A percentile compares a stretch with the other conserved stretches of the same genome.
Evolutionary conservation across 2,329 filamentous ascomycete genomes (phyloP).

Genomic region (Elsinoe necatrix): DNA sequence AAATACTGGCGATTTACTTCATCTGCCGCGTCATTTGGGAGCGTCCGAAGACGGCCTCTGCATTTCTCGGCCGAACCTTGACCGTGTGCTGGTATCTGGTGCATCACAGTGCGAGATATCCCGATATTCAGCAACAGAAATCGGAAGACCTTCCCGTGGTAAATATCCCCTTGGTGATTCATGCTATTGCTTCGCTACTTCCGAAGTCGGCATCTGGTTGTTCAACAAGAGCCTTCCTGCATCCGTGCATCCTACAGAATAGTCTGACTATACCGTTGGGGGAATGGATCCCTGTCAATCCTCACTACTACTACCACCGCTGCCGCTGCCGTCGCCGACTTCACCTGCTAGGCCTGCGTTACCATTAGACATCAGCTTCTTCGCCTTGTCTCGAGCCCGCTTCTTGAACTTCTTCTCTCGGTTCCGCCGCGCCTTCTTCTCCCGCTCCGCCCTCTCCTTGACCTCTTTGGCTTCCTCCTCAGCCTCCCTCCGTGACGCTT

Average conservation of each 20-base stretch:
- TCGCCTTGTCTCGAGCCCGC: constrained; percentile 28
- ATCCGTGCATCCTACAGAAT: background rate
- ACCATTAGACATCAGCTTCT: constrained; percentile 20
- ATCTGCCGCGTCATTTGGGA: constrained; percentile 10
- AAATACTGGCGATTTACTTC: background rate
- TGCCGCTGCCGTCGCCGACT: background rate
- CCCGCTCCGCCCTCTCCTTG: constrained; percentile 26
- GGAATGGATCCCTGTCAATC: background rate
- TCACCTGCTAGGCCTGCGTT: background rate
- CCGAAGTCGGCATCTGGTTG: constrained; percentile 9
- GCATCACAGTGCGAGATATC: background rate
- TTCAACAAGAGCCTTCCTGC: background rate
- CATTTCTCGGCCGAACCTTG: constrained; percentile 7
- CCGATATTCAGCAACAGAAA: background rate
- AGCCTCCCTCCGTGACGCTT: constrained; percentile 20
- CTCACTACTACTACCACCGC: background rate
- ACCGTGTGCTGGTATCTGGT: background rate
- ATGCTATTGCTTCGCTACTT: background rate
- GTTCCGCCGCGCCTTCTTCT: constrained; percentile 28
- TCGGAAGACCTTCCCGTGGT: background rate
- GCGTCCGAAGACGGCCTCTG: background rate
- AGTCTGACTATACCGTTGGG: background rate
- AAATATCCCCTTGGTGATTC: background rate
- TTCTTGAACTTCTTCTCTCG: constrained; percentile 32
- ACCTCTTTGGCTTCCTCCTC: constrained; percentile 22